Conservation (phyloP, 225 moss, liverwort and hornwort genomes). For the Antitrichia curtipendula region DNA sequence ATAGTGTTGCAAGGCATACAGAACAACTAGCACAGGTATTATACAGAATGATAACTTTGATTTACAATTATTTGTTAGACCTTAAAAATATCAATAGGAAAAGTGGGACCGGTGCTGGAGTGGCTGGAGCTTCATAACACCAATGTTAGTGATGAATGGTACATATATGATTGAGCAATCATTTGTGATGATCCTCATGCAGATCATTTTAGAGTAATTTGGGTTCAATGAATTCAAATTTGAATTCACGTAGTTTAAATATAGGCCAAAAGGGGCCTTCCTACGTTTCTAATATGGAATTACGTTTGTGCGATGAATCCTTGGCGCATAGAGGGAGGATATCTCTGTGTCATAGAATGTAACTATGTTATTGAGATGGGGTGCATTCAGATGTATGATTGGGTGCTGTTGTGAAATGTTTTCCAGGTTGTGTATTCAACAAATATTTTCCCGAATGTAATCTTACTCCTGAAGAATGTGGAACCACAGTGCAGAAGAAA, state of each 20-base stretch:
- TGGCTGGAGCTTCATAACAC: neutral
- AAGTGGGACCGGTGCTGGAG: neutral
- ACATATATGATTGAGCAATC: neutral
- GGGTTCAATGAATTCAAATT: neutral
- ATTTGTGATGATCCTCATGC: neutral
- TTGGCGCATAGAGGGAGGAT: neutral
- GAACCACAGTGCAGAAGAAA: slow-evolving; percentile 74
- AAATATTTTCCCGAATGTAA: slow-evolving; percentile 69
- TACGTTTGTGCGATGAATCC: neutral
- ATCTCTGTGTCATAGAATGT: neutral
- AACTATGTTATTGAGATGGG: neutral
- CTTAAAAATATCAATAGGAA: neutral
- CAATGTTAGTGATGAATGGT: neutral
- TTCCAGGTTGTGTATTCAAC: slow-evolving; percentile 52
- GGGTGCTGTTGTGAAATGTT: neutral
- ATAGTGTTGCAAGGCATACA: slow-evolving; percentile 75
- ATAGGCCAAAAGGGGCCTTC: neutral
- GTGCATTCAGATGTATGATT: neutral
- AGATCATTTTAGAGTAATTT: neutral
- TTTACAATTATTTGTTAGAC: neutral
- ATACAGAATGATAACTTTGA: neutral
- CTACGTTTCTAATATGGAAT: neutral
- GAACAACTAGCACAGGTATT: slow-evolving; percentile 70
- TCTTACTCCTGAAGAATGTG: slow-evolving; percentile 67
- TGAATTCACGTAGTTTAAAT: neutral